phyloP scores from a whole-genome alignment of 345 rosid species.

The Lepidium africanum region DNA sequence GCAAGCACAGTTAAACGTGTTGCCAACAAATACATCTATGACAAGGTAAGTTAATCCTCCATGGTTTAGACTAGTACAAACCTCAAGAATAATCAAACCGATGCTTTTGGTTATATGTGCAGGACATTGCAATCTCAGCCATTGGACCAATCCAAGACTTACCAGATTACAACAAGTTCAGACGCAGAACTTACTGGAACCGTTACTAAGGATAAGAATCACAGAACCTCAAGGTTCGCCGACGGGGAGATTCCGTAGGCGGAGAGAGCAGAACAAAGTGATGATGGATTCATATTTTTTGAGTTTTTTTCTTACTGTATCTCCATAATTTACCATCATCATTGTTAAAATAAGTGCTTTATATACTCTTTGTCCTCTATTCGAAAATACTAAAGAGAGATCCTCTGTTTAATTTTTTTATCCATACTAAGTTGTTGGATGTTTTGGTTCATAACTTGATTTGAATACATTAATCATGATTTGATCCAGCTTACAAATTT shows the following conservation, averaged over 20 bases:
- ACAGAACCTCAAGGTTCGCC: conserved; percentile 7
- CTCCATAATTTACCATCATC: conserved; percentile 13
- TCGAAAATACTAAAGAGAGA: conserved; percentile 15
- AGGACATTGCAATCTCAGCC: conserved; percentile 95
- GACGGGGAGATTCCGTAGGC: conserved; percentile 3
- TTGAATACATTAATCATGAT: background rate
- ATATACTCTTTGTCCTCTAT: conserved; percentile 11
- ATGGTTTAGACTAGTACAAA: background rate
- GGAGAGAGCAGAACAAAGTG: conserved; percentile 10
- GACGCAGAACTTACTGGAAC: conserved; percentile 98
- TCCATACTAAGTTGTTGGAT: conserved; percentile 16
- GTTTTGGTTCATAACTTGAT: background rate
- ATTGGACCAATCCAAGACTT: conserved; percentile 89
- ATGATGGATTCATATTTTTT: conserved; percentile 23
- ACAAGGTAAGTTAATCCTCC: conserved; percentile 48
- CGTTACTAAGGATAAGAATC: conserved; percentile 45
- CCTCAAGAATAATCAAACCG: background rate
- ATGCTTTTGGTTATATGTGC: conserved; percentile 8
- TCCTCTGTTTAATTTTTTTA: conserved; percentile 11
- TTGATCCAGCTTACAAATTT: conserved; percentile 29
- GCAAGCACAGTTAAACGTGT: conserved; percentile 79
- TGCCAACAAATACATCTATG: conserved; percentile 81
- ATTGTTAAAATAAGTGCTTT: conserved; percentile 24
- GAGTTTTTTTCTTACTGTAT: conserved; percentile 7
- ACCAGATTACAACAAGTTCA: conserved; percentile 96